phyloP scores from a whole-genome alignment of 139 green algal species.

The Chlamydomonas sp. region DNA sequence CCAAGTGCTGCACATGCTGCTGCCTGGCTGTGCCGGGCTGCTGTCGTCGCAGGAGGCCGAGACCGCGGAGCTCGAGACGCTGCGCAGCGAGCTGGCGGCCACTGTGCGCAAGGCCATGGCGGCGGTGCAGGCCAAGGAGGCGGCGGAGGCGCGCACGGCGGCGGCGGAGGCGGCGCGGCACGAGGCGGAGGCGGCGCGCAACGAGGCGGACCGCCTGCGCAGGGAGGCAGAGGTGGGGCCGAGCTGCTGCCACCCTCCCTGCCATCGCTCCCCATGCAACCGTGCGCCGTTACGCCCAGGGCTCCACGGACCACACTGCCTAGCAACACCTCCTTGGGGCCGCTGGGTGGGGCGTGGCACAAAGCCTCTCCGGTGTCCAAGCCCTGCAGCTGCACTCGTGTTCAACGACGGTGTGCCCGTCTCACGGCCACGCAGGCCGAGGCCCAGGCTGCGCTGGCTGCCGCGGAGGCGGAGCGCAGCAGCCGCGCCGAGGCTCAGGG shows the following conservation, averaged over 20 bases:
- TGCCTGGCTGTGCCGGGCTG: not conserved
- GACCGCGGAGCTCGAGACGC: conserved; percentile 39
- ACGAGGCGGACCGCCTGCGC: conserved; percentile 52
- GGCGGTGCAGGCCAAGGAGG: conserved; percentile 48
- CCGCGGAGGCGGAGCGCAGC: conserved; percentile 55
- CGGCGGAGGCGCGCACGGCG: conserved; percentile 43
- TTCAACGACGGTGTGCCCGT: not conserved
- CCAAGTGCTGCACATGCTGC: too few species aligned
- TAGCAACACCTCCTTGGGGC: too few species aligned
- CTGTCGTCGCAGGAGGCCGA: conserved; percentile 29
- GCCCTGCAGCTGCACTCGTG: not conserved
- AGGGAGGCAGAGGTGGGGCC: conserved; percentile 48
- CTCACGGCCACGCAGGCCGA: conserved; percentile 28
- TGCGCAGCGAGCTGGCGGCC: conserved; percentile 38
- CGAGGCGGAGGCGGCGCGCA: conserved; percentile 36
- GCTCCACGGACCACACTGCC: too few species aligned
- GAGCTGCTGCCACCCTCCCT: not conserved
- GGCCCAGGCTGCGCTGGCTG: conserved; percentile 53
- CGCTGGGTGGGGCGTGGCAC: not conserved
- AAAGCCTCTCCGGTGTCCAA: not conserved
- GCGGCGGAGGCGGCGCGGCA: conserved; percentile 39
- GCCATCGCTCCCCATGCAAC: too few species aligned
- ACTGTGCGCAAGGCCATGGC: conserved; percentile 51
- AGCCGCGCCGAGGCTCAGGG: conserved; percentile 56
- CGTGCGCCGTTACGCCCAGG: too few species aligned